These are phyloP conservation scores for Kazachstania martiniae DNA, from an alignment of 805 yeast species.

Conservation along the genomic window DNA sequence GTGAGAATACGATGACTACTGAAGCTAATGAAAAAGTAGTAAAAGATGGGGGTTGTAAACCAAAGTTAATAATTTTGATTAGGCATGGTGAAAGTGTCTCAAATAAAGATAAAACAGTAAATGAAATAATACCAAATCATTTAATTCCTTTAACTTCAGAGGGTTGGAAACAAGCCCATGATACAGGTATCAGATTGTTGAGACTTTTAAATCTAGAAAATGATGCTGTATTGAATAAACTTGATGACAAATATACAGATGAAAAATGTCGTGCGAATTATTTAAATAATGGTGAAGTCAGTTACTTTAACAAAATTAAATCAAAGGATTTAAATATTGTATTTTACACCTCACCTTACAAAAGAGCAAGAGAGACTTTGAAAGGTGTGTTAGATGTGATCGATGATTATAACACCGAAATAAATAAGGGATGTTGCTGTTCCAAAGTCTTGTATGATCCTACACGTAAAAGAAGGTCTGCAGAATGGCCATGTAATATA, in stretches of 20 bases:
- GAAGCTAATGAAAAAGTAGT: background rate
- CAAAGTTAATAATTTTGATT: conserved; percentile 52
- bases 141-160: conserved; percentile 55
- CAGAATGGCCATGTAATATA: conserved; percentile 15
- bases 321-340: conserved; percentile 44
- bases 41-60: conserved; percentile 20
- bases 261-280: background rate
- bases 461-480: conserved; percentile 12
- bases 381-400: conserved; percentile 53
- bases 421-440: background rate
- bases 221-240: conserved; percentile 6
- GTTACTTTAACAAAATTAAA: conserved; percentile 20
- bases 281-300: background rate
- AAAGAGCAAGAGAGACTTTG: conserved; percentile 74
- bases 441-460: conserved; percentile 12
- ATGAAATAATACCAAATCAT: conserved; percentile 69
- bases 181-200: conserved; percentile 42
- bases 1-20: background rate
- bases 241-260: conserved; percentile 8
- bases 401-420: conserved; percentile 17
- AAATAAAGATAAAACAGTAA: conserved; percentile 70
- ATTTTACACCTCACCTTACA: conserved; percentile 78
- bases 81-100: conserved; percentile 92
- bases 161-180: conserved; percentile 54
- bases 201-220: conserved; percentile 17